Base-by-base conservation (phyloP, 768 basidiomycete species). In the Arthromyces matolae region DNA sequence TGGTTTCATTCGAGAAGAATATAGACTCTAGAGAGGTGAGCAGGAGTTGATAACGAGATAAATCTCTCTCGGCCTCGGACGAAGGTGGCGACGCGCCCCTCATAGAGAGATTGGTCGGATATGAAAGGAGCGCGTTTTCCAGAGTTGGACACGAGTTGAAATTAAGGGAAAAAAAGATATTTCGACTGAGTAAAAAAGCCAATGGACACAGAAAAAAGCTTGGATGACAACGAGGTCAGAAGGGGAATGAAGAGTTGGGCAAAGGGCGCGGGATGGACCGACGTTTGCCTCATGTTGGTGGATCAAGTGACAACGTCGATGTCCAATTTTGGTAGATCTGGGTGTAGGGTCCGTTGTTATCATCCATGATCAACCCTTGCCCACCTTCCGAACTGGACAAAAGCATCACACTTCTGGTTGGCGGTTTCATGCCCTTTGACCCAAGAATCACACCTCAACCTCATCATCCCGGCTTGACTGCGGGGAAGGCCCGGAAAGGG, bases 181-280 rank as follows among this genome's bases (percentile, higher is more conserved):
- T n/a, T n/a, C n/a, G n/a, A n/a, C n/a, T n/a, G n/a, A n/a, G 20
- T 39, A 32, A 48, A 45, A 48, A 47, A 42, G 50, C n/a, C 23
- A 16, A 31, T 35, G 18, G 14, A 14, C 43, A 22, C 36, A 27
- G 33, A 28, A 43, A 47, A 33, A 43, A 36, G 37, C 47, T 33
- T 28, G 44, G 23, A 9, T 37, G 45, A 44, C 47, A 40, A 32
- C 39, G 25, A 43, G 27, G 48, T 52, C 52, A 57, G 43, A 50
- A 51, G 50, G 29, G 55, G 22, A 36, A 58, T 60, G 54, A 52
- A 60, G 61, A 50, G 39, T 54, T 61, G 67, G 68, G 67, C 65
- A 66, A 55, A 65, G 68, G 68, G 67, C 62, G 60, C 51, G 52
- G 52, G 49, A 45, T 38, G 29, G 53, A 51, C 64, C 62, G 63